Evolutionary conservation across 140 eudicot species (phyloP), one percentile per base, ranked within the genome.

Genomic region (Ambrosia hybrid): DNA sequence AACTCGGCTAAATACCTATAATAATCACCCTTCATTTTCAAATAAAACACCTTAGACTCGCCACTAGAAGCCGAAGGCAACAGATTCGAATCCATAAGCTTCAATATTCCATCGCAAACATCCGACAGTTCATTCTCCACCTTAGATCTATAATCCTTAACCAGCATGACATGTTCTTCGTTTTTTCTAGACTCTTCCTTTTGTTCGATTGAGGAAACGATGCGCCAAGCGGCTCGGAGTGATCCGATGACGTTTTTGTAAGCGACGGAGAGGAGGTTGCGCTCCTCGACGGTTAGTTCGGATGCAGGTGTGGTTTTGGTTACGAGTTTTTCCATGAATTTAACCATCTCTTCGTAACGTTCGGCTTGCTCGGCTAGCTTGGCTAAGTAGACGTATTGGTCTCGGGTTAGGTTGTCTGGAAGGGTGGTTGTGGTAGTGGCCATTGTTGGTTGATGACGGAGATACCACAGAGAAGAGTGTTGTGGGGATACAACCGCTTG

Each of bases 11-110:
- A 67, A 46, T 82, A 82, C 83, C 86, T 69, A 57, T 73, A 76
- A 64, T 82, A 82, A 73, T 78, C 86, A 1, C 86, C 86, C 70
- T 82, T 82, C 86, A 82, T 82, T 80, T 82, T 82, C 83, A 78
- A 69, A 69, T 82, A 82, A 16, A 82, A 78, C 17, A 82, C 83
- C 77, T 78, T 82, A 8, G 86, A 68, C 53, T 82, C 83, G 14
- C 78, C 77, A 9, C 74, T 73, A 4, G 86, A 68, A 11, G 86
- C 86, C 71, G 83, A 82, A 3, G 86, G 86, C 62, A 82, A 79
- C 55, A 78, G 56, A 74, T 82, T 73, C 59, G 71, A 78, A 59
- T 82, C 86, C 78, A 82, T 46, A 9, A 82, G 77, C 75, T 74
- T 78, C 80, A 78, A 17, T 11, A 82, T 82, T 4, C 86, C 80